Base-by-base conservation (phyloP, 257 asterid genomes). In the Capsicum chinense region DNA sequence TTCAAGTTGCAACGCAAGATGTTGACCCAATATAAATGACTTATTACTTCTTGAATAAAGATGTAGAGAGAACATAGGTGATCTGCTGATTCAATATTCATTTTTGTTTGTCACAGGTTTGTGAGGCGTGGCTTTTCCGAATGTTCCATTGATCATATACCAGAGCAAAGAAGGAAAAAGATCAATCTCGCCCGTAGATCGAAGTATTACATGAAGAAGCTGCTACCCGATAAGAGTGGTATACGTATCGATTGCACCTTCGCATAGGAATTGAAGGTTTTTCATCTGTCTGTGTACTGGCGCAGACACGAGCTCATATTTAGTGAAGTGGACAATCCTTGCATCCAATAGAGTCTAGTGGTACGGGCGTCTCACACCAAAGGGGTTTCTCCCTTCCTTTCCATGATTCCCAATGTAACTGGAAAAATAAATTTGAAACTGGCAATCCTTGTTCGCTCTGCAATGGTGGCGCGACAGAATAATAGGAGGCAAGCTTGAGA, bases 51-150 rank as follows among this genome's bases (percentile, higher is more conserved):
- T 33, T 12, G 73, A 66, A 33, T 6, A 33, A 66, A 54, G 11
- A 54, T 54, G 0, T 54, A 11, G 2, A 10, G 3, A 11, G 15
- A 54, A 54, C 15, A 54, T 11, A 54, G 56, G 58, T 15, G 12
- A 54, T 54, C 12, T 54, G 58, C 16, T 54, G 58, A 56, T 57
- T 15, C 19, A 57, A 57, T 57, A 57, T 57, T 6, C 63, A 39
- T 68, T 37, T 50, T 62, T 47, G 19, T 48, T 13, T 84, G 79
- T 66, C 84, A 57, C 88, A 97, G 99, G 99, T 97, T 97, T 87
- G 95, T 93, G 48, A 90, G 98, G 83, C 99, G 99, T 19, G 99
- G 99, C 11, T 97, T 97, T 90, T 86, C 91, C 0, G 99, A 97
- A 68, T 93, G 98, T 85, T 90, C 92, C 56, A 89, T 95, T 15